A percentile compares a stretch with the other conserved stretches of the same genome.
These are phyloP conservation scores for Mediolabrus comicus DNA, from an alignment of 108 stramenopile species.

Conservation along the genomic window DNA sequence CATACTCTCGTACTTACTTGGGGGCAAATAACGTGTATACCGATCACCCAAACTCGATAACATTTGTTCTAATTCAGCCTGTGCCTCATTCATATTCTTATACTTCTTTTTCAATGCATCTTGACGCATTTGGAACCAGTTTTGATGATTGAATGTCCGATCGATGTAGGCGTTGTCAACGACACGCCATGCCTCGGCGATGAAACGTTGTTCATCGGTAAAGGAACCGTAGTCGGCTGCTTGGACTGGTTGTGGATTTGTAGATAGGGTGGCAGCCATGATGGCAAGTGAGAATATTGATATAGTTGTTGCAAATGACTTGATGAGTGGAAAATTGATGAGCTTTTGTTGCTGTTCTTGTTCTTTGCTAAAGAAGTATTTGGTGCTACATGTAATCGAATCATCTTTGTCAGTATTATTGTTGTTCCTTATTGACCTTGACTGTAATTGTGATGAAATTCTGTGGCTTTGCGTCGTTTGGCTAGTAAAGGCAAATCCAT, in stretches of 20 bases:
- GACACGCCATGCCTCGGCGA: constrained; percentile 83
- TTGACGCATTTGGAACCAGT: constrained; percentile 91
- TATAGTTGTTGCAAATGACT: background rate
- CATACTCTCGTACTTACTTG: constrained; percentile 91
- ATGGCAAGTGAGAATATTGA: background rate
- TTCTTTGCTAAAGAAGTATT: background rate
- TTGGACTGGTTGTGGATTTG: background rate
- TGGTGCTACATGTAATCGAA: background rate
- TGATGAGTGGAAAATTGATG: background rate
- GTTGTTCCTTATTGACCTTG: background rate
- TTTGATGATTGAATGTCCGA: constrained; percentile 91
- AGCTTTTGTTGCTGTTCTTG: background rate
- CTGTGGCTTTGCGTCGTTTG: background rate
- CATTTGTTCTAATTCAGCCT: constrained; percentile 60
- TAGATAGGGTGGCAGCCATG: background rate
- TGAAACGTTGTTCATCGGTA: constrained; percentile 73
- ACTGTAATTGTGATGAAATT: background rate
- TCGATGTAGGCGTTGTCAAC: constrained; percentile 89
- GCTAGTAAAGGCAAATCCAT: background rate
- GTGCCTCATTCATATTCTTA: constrained; percentile 77
- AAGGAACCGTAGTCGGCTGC: constrained; percentile 70
- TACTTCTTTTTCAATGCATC: constrained; percentile 69
- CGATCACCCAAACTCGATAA: constrained; percentile 83
- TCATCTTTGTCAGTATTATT: background rate
- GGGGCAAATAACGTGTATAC: constrained; percentile 92